Evolutionary conservation across 2,329 filamentous ascomycete species (phyloP).

Genomic region (Ophiostoma sp.): DNA sequence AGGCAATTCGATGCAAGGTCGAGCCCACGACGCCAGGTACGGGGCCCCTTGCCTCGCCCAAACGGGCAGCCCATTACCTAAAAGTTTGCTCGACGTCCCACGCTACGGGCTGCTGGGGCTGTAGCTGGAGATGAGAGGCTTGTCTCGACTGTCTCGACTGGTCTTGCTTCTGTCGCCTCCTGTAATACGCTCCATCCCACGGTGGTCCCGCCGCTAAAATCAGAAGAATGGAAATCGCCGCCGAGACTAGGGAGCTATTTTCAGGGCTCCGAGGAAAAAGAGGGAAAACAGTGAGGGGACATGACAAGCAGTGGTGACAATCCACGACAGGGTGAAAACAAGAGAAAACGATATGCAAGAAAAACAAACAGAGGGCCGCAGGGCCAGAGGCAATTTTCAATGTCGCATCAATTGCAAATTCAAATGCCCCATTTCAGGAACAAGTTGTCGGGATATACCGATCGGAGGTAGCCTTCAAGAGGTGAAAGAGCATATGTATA

Average conservation of each 20-base stretch:
- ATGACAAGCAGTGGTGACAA: background rate
- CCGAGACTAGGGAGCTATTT: background rate
- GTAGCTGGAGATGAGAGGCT: background rate
- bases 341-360: background rate
- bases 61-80: conserved; percentile 26
- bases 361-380: background rate
- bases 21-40: background rate
- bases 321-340: background rate
- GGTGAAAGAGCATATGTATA: background rate
- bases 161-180: background rate
- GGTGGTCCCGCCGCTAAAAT: conserved; percentile 19
- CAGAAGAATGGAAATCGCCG: background rate
- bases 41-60: background rate
- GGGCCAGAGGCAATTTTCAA: background rate
- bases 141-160: background rate
- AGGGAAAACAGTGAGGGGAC: background rate
- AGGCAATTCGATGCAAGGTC: background rate
- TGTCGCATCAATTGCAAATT: background rate
- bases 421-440: background rate
- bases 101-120: background rate
- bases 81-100: conserved; percentile 18
- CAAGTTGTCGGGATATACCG: background rate
- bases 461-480: background rate
- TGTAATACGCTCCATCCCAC: background rate
- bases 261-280: background rate